Percentiles rank a stretch among this genome's conserved stretches.
phyloP scores from a whole-genome alignment of 176 grass and related monocot genomes.

The Cenchrus purpureus region DNA sequence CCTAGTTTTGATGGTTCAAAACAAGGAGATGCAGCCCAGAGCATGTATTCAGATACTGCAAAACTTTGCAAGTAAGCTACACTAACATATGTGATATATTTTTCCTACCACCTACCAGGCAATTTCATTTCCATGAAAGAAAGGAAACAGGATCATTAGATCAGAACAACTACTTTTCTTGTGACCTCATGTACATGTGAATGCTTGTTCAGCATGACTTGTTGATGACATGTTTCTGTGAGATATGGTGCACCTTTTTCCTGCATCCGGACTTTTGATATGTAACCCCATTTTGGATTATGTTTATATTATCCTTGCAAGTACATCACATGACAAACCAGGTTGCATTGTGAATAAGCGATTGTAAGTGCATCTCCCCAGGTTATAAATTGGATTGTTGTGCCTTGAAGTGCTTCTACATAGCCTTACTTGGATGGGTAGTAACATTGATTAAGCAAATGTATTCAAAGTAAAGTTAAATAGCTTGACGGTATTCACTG shows the following conservation, averaged over 20 bases:
- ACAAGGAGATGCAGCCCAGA: constrained; percentile 76
- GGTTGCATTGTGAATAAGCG: constrained; percentile 2
- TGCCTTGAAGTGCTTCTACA: constrained; percentile 25
- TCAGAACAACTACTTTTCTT: constrained; percentile 8
- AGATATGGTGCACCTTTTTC: background rate
- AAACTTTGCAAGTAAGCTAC: constrained; percentile 96
- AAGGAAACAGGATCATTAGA: constrained; percentile 5
- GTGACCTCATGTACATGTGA: constrained; percentile 31
- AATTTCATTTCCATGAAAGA: constrained; percentile 17
- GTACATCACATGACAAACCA: background rate
- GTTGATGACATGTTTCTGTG: constrained; percentile 11
- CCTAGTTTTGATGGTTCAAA: constrained; percentile 71
- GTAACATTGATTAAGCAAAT: constrained; percentile 8
- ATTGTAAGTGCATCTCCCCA: background rate
- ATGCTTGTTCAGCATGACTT: constrained; percentile 28
- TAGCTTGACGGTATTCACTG: background rate
- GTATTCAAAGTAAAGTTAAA: background rate
- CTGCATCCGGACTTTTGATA: background rate
- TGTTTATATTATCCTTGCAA: background rate
- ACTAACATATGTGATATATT: constrained; percentile 41
- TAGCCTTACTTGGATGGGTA: background rate
- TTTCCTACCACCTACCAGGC: constrained; percentile 4
- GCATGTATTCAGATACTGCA: constrained; percentile 94
- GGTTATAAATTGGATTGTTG: constrained; percentile 24
- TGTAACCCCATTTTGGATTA: background rate